phyloP scores from a whole-genome alignment of 306 rosid species.

The Sphenostylis stenocarpa region DNA sequence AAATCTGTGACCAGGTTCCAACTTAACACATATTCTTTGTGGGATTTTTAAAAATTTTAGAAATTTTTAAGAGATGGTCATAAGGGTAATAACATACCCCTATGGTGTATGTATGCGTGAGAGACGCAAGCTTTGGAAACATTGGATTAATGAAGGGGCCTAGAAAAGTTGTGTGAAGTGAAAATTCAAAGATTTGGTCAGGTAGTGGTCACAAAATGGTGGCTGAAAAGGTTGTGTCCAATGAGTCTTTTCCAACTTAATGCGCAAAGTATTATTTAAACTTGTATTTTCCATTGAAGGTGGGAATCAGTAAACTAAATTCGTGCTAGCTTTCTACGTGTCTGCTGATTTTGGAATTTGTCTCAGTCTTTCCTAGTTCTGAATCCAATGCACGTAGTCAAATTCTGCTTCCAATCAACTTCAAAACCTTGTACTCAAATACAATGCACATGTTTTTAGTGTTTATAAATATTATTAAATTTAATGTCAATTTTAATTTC shows the following conservation, averaged over 20 bases:
- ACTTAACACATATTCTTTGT: constrained; percentile 14
- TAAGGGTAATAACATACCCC: not conserved
- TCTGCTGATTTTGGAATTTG: constrained; percentile 28
- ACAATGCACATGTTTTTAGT: not conserved
- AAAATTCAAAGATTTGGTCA: constrained; percentile 42
- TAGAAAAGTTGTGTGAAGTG: not conserved
- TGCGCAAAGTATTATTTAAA: not conserved
- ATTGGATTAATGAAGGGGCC: constrained; percentile 25
- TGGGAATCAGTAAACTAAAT: constrained; percentile 30
- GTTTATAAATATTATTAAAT: not conserved
- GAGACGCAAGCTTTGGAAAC: constrained; percentile 27
- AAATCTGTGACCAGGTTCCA: constrained; percentile 22
- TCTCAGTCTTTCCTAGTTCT: not conserved
- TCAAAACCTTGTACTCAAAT: constrained; percentile 37
- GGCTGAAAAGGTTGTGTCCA: constrained; percentile 32
- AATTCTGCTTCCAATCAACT: constrained; percentile 31
- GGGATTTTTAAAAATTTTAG: too few species aligned
- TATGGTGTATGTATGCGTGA: not conserved
- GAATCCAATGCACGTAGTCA: constrained; percentile 32
- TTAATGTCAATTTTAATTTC: not conserved
- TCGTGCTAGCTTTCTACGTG: constrained; percentile 43
- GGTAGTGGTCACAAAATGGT: constrained; percentile 31
- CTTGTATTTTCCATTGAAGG: not conserved
- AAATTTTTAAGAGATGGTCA: not conserved
- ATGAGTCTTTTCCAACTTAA: constrained; percentile 35